Evolutionary conservation across 257 asterid species (phyloP).

Genomic region (Fraxinus anomala): DNA sequence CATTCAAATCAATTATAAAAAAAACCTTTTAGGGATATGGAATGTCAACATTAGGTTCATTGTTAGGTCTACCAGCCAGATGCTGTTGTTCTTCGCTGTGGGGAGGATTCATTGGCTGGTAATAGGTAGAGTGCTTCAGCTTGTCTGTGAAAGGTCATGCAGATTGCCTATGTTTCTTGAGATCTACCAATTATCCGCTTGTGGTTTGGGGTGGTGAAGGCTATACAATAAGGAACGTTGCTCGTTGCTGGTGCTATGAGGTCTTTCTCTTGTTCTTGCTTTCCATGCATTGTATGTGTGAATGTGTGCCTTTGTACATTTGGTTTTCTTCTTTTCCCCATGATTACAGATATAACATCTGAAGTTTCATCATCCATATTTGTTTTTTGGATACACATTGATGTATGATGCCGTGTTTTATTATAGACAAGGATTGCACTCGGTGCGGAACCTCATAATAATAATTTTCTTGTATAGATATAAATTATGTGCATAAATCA

Average conservation of each 20-base stretch:
- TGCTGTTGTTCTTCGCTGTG: conserved; percentile 69
- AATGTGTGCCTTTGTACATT: neutral
- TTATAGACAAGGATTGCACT: conserved; percentile 88
- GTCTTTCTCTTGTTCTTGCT: conserved; percentile 28
- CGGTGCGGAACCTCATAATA: conserved; percentile 13
- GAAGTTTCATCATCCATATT: neutral
- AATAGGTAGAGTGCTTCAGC: neutral
- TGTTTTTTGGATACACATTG: conserved; percentile 12
- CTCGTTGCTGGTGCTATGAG: conserved; percentile 69
- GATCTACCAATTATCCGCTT: too few relatives aligned
- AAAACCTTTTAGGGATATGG: too few relatives aligned
- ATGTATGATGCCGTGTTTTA: conserved; percentile 24
- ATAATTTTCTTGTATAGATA: too few relatives aligned
- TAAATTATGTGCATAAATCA: too few relatives aligned
- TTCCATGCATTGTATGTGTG: neutral
- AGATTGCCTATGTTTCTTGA: too few relatives aligned
- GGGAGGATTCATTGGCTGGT: conserved; percentile 64
- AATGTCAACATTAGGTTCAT: too few relatives aligned
- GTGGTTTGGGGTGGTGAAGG: conserved; percentile 79
- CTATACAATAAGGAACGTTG: conserved; percentile 63
- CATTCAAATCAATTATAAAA: too few relatives aligned
- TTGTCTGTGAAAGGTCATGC: too few relatives aligned
- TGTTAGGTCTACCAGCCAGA: conserved; percentile 54
- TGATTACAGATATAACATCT: neutral
- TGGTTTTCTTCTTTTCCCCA: neutral